A percentile compares a stretch with the other conserved stretches of the same genome.
Conservation (phyloP, 2,329 filamentous ascomycete genomes). For the Aspergillus fumigatiaffinis region DNA sequence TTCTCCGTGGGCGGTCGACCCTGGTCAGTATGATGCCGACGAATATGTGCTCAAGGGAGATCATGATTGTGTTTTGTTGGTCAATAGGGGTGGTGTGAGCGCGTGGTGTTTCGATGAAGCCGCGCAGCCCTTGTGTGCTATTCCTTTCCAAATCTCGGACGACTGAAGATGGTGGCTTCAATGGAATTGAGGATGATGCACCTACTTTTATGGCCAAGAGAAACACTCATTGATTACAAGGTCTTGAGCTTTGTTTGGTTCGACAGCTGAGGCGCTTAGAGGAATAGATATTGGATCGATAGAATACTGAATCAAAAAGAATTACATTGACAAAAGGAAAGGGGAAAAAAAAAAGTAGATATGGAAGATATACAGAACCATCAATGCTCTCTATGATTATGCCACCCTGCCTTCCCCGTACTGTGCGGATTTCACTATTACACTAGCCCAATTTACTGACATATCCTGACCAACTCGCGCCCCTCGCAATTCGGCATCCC, state of each 20-base stretch:
- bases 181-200: too few relatives aligned
- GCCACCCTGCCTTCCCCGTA: conserved; percentile 5
- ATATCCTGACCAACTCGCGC: background rate
- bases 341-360: conserved; percentile 6
- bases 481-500: background rate
- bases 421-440: background rate
- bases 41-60: conserved; percentile 16
- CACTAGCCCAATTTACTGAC: conserved; percentile 4
- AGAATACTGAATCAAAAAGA: background rate
- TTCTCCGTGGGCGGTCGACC: conserved; percentile 8
- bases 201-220: background rate
- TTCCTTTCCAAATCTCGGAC: background rate
- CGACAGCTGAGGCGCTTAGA: background rate
- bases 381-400: conserved; percentile 21
- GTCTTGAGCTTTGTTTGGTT: background rate
- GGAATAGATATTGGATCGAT: background rate
- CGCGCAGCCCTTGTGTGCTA: background rate
- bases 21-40: conserved; percentile 3
- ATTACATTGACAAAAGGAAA: conserved; percentile 11
- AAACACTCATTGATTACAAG: background rate
- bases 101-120: conserved; percentile 24
- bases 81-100: conserved; percentile 11
- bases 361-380: conserved; percentile 21
- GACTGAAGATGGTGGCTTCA: background rate
- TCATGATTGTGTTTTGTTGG: conserved; percentile 13